Base-by-base conservation (phyloP, 2,329 filamentous ascomycete species). In the Pyrenophora graminea region DNA sequence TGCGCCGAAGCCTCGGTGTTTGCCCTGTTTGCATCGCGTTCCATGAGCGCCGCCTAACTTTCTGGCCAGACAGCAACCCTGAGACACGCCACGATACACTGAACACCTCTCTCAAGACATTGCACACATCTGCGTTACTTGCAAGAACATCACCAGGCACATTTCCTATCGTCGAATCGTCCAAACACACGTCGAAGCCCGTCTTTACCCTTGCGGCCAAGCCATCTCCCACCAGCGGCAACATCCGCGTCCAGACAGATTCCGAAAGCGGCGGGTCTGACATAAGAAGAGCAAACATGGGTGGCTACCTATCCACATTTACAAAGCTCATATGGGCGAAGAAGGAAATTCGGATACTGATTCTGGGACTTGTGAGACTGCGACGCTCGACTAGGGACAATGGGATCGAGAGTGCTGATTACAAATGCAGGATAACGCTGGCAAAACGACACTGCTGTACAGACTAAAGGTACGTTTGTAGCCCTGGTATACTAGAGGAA, bases 301-400 rank as follows among this genome's bases (percentile, higher is more conserved):
- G 69, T 17, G 65, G 63, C 38, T 69, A 66, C 37, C 39, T 69
- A 33, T 72, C 69, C 17, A 69, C 64, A 25, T 66, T 72, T 8
- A 55, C 56, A 47, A 56, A 59, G 41, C 47, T 71, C 31, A 64
- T 72, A 56, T 97, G 89, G 87, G 80, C 89, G 36, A 97, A 97
- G 82, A 99, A 97, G 80, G 94, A 99, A 79, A 97, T 97, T 61
- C 82, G 94, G 66, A 99, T 99, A 77, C 77, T 99, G 74, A 97
- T 97, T 63, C 78, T 97, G 55, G 92, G 92, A 68, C 84, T 97
- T 77, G 92, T 97, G 87, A 64, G 86, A 73, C 49, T 30, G 27
- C 27, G 27, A 21, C 18, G 31, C 27, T 19, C 19, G 23, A 36
- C 21, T 19, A 30, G 12, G 15, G 27, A n/a, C 8, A 21, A 33